Base-by-base conservation (phyloP, 345 rosid species). In the Erodium maritimum region DNA sequence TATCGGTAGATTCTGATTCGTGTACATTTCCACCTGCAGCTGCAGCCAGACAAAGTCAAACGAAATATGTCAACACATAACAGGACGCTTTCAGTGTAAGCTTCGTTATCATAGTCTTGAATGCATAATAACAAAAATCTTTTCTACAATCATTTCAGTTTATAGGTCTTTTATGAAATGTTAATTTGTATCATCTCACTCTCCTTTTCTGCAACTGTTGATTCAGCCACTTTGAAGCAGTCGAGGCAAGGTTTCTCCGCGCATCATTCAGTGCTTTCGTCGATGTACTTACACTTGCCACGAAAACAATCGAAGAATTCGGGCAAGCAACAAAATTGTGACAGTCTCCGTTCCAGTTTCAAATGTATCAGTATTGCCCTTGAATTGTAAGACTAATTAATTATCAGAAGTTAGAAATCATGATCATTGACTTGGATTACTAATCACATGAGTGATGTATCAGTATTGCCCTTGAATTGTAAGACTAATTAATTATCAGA, bases 1-100 rank as follows among this genome's bases (percentile, higher is more conserved):
- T n/a, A n/a, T n/a, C n/a, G n/a, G n/a, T 52, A 19, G 2, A 50
- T 57, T 48, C 23, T 21, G 2, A n/a, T 42, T 55, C 21, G n/a
- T 18, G 62, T 61, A 52, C 9, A 0, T 54, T 25, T 68, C 17
- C 16, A 25, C 48, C 45, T 80, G 74, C 88, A 93, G 99, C 71
- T 93, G 91, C 97, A 93, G 65, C 99, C 94, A 55, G 99, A 93
- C 61, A 93, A 85, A 69, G 99, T 93, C 67, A 87, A 64, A 69
- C 73, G 91, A 73, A 63, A 70, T 51, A 82, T 89, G 87, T 73
- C 85, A 0, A 73, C 87, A 50, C 76, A 81, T 17, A 68, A 73
- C 61, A 84, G 83, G 65, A 93, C 82, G 73, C 88, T 93, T 29
- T 29, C 78, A 55, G 94, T 80, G 99, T 93, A 65, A 87, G 85